Percentiles rank a stretch among this genome's conserved stretches.
Evolutionary conservation across 768 basidiomycete species (phyloP).

Genomic region (Baorangia bicolor): DNA sequence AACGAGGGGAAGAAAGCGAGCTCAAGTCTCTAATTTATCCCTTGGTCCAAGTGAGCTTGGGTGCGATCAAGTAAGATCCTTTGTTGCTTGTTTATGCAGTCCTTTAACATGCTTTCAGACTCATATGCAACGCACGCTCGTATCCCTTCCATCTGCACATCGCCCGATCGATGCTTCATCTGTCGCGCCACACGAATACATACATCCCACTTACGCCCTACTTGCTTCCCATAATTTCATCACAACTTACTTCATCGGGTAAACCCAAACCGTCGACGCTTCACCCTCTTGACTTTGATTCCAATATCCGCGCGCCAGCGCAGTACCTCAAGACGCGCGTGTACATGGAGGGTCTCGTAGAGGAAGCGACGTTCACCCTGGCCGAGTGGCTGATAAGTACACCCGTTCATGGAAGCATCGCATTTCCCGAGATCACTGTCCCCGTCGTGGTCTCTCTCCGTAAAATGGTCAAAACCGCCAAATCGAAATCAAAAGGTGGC

Average conservation of each 20-base stretch:
- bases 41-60: slow-evolving; percentile 89
- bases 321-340: slow-evolving; percentile 88
- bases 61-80: slow-evolving; percentile 77
- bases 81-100: not conserved
- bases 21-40: slow-evolving; percentile 92
- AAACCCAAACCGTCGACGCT: slow-evolving; percentile 84
- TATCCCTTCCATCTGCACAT: slow-evolving; percentile 95
- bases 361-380: slow-evolving; percentile 77
- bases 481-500: slow-evolving; percentile 36
- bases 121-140: slow-evolving; percentile 87
- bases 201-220: slow-evolving; percentile 89
- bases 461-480: slow-evolving; percentile 66
- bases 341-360: slow-evolving; percentile 77
- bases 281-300: slow-evolving; percentile 86
- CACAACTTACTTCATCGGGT: slow-evolving; percentile 62
- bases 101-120: slow-evolving; percentile 44
- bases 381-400: slow-evolving; percentile 77
- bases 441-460: slow-evolving; percentile 73
- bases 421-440: slow-evolving; percentile 90
- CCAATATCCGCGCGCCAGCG: slow-evolving; percentile 81
- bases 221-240: slow-evolving; percentile 82
- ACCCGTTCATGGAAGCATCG: slow-evolving; percentile 78
- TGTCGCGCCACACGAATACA: slow-evolving; percentile 77
- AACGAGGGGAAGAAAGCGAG: slow-evolving; percentile 64
- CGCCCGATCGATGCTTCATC: slow-evolving; percentile 80